Evolutionary conservation across 164 flowering plant species (phyloP), one percentile per base, ranked within the genome.

Genomic region (Vitis vinifera): DNA sequence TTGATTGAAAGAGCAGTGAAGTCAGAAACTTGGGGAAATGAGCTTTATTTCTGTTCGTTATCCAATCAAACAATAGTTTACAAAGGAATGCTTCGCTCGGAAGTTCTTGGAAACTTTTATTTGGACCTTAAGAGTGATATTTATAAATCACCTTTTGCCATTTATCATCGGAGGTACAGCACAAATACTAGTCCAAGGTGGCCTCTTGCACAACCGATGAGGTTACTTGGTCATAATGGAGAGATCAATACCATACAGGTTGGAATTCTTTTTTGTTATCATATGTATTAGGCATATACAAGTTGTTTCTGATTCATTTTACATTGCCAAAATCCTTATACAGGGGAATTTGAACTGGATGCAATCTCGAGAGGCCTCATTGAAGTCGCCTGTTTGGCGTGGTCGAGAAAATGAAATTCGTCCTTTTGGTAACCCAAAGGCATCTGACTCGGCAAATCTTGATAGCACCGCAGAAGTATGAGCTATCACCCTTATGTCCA

Each of bases 1-100:
- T 74, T 91, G 75, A 96, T 93, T 66, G 98, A 96, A 77, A 84
- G 79, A 75, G 88, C 85, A 56, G 87, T 80, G 31, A 81, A 71
- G 71, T 76, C 87, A 29, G 88, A 86, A 66, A 73, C 82, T 72
- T 96, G 99, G 97, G 98, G 91, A 65, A 82, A 71, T 72, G 99
- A 93, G 74, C 87, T 96, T 8, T 96, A 93, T 73, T 89, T 96
- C 77, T 93, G 99, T 77, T 96, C 99, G 27, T 80, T 96, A 70
- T 93, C 98, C 70, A 96, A 89, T 85, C 98, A 89, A 79, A 96
- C 98, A 13, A 80, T 96, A 75, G 93, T 96, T 73, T 96, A 96
- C 87, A 96, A 96, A 83, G 99, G 99, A 68, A 96, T 96, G 99
- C 97, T 96, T 74, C 94, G 98, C 10, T 91, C 99, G n/a, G 97